These are phyloP conservation scores for Globisporangium iwayamae DNA, from an alignment of 352 stramenopile species.

Conservation along the genomic window DNA sequence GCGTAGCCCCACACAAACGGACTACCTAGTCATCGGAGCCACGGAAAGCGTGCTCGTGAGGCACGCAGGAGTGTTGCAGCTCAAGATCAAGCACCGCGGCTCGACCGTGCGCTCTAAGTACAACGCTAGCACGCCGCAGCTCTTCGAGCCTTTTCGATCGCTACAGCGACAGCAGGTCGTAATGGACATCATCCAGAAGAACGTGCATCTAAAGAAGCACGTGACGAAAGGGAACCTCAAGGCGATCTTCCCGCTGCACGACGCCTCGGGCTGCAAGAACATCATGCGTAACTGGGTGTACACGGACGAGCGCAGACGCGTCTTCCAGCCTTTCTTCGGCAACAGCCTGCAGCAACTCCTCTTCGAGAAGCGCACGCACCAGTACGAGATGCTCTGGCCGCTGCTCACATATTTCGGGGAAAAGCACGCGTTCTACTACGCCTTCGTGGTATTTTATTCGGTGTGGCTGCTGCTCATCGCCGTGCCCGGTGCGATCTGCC, in stretches of 20 bases:
- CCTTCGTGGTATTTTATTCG: conserved; percentile 73
- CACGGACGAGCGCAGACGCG: conserved; percentile 23
- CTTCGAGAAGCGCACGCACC: conserved; percentile 49
- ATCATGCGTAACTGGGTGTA: conserved; percentile 63
- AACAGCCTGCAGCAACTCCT: conserved; percentile 58
- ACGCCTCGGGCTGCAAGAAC: conserved; percentile 51
- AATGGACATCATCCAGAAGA: conserved; percentile 67
- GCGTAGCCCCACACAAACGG: conserved; percentile 16
- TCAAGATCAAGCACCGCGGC: conserved; percentile 73
- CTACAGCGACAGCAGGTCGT: conserved; percentile 77
- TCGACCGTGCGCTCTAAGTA: conserved; percentile 59
- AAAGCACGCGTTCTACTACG: conserved; percentile 80
- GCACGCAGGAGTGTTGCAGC: conserved; percentile 54
- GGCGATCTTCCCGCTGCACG: conserved; percentile 67
- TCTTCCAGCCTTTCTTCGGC: conserved; percentile 58
- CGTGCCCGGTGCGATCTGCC: conserved; percentile 39
- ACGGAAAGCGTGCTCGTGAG: conserved; percentile 53
- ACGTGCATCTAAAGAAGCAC: conserved; percentile 64
- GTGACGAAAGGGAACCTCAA: conserved; percentile 45
- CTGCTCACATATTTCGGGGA: conserved; percentile 80
- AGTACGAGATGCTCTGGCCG: conserved; percentile 81
- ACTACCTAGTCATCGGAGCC: conserved; percentile 63
- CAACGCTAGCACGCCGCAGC: conserved; percentile 27
- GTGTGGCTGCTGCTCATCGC: conserved; percentile 65
- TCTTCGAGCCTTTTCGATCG: conserved; percentile 72